Conservation (phyloP, 2,329 filamentous ascomycete genomes). For the Thelonectria olida region DNA sequence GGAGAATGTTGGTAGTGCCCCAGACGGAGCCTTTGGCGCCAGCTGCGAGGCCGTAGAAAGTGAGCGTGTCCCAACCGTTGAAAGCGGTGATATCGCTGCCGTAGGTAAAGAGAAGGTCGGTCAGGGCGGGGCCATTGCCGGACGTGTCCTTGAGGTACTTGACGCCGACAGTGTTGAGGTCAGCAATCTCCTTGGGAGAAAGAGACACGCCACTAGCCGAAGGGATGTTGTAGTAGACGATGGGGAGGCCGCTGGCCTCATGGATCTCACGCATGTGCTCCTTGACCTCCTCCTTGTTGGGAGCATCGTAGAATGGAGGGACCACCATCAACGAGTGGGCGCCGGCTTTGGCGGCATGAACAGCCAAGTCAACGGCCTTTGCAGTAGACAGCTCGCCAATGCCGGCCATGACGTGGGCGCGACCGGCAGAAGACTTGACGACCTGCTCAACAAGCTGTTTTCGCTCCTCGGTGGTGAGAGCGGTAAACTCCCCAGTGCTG, state of each 20-base stretch:
- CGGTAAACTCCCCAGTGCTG: conserved; percentile 59
- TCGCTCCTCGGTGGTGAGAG: conserved; percentile 53
- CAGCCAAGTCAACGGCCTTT: conserved; percentile 36
- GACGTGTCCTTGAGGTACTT: conserved; percentile 63
- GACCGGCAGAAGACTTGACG: conserved; percentile 47
- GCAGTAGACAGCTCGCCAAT: conserved; percentile 54
- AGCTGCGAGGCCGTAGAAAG: conserved; percentile 60
- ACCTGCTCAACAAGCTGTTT: conserved; percentile 52
- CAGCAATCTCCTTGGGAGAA: conserved; percentile 52
- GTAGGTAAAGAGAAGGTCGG: conserved; percentile 56
- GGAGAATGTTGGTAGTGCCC: conserved; percentile 61
- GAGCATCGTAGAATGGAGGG: conserved; percentile 59
- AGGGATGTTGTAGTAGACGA: conserved; percentile 63
- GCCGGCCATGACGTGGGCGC: conserved; percentile 53
- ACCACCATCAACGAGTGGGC: conserved; percentile 58
- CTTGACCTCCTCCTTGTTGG: conserved; percentile 44
- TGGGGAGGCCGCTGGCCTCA: conserved; percentile 50
- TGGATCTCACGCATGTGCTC: conserved; percentile 54
- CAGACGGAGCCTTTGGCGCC: conserved; percentile 60
- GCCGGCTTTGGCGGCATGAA: conserved; percentile 40
- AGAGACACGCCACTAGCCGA: conserved; percentile 55
- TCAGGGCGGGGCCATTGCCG: conserved; percentile 59
- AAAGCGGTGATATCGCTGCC: conserved; percentile 54
- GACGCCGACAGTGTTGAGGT: conserved; percentile 55
- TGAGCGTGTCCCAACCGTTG: conserved; percentile 64